A percentile compares a stretch with the other conserved stretches of the same genome.
phyloP scores from a whole-genome alignment of 2,329 filamentous ascomycete species.

The Hymenoscyphus repandus region DNA sequence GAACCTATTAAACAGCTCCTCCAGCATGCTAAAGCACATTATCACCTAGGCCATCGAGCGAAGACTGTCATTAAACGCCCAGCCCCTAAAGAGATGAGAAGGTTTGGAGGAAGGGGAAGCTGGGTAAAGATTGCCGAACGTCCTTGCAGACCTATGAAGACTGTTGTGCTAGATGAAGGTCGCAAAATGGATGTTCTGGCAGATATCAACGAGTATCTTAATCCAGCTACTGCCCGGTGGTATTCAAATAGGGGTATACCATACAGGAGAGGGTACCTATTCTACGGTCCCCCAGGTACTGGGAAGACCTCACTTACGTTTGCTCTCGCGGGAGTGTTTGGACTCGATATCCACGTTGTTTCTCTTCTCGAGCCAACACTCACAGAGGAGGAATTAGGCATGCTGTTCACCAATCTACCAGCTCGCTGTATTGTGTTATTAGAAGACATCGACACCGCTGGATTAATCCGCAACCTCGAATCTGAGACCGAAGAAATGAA shows the following conservation, averaged over 20 bases:
- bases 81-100: slow-evolving; percentile 38
- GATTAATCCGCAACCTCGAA: no score
- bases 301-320: slow-evolving; percentile 65
- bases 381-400: slow-evolving; percentile 60
- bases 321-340: slow-evolving; percentile 64
- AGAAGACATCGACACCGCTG: slow-evolving; percentile 72
- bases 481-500: no score
- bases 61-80: slow-evolving; percentile 64
- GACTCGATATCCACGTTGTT: slow-evolving; percentile 67
- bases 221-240: slow-evolving; percentile 64
- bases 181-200: slow-evolving; percentile 54
- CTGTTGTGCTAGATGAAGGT: slow-evolving; percentile 58
- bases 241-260: slow-evolving; percentile 81
- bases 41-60: slow-evolving; percentile 51
- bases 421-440: slow-evolving; percentile 67
- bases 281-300: slow-evolving; percentile 67
- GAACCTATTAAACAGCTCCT: slow-evolving; percentile 57
- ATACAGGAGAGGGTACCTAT: slow-evolving; percentile 76
- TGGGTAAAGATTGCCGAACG: slow-evolving; percentile 59
- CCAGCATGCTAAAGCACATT: slow-evolving; percentile 49
- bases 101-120: slow-evolving; percentile 38
- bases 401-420: slow-evolving; percentile 62
- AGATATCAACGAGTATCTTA: slow-evolving; percentile 59
- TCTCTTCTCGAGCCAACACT: slow-evolving; percentile 57
- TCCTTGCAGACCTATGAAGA: slow-evolving; percentile 55